phyloP scores from a whole-genome alignment of 2,329 filamentous ascomycete species.

The Alternaria angustiovoidea region DNA sequence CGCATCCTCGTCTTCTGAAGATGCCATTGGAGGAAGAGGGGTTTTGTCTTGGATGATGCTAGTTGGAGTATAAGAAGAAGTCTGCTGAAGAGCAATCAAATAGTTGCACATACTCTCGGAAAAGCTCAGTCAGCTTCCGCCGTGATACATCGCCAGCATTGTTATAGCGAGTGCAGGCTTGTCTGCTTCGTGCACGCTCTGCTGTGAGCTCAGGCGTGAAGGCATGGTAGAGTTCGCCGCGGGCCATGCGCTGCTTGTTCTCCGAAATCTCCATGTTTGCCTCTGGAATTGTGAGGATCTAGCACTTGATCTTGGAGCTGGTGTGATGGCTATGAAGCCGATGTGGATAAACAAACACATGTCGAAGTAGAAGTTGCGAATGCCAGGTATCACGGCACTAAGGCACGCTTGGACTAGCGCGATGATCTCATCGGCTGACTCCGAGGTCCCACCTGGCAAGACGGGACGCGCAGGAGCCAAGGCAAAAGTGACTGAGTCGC shows the following conservation, averaged over 20 bases:
- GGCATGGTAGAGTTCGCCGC: conserved; percentile 76
- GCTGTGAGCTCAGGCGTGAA: conserved; percentile 74
- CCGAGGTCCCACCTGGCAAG: conserved; percentile 1
- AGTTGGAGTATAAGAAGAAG: conserved; percentile 20
- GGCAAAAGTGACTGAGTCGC: conserved; percentile 13
- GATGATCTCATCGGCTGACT: not conserved
- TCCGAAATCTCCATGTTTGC: conserved; percentile 40
- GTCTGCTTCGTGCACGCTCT: conserved; percentile 68
- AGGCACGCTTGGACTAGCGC: not conserved
- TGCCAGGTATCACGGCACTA: conserved; percentile 2
- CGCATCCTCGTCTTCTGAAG: conserved; percentile 70
- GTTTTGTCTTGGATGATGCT: conserved; percentile 70
- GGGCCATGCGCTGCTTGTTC: conserved; percentile 62
- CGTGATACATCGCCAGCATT: conserved; percentile 66
- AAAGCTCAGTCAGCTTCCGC: conserved; percentile 70
- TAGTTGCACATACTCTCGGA: conserved; percentile 69
- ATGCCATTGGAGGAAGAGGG: conserved; percentile 67
- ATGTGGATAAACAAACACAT: not conserved
- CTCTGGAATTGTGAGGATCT: not conserved
- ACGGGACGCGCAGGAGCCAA: not conserved
- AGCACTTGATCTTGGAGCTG: not conserved
- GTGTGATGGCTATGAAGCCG: not conserved
- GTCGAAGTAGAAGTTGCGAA: not conserved
- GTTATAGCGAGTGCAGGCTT: conserved; percentile 71
- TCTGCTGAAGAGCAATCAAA: not conserved